phyloP scores from a whole-genome alignment of 768 basidiomycete genomes.

The Leucogyrophana mollusca region DNA sequence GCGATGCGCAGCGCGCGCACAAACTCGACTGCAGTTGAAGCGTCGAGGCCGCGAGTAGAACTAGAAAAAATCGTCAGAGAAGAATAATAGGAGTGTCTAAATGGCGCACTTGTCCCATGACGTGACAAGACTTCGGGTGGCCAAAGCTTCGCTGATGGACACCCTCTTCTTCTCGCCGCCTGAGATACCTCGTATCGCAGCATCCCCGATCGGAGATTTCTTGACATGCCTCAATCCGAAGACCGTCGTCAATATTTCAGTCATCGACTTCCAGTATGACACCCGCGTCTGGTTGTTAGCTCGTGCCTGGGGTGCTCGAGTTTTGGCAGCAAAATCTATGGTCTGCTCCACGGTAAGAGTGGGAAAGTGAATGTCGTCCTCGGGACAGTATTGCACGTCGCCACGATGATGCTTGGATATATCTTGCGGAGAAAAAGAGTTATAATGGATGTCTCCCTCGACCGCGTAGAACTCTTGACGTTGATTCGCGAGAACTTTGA shows the following conservation, averaged over 20 bases:
- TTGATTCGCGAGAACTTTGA: constrained; percentile 80
- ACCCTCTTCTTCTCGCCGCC: constrained; percentile 86
- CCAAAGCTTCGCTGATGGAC: constrained; percentile 70
- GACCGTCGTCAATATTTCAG: constrained; percentile 58
- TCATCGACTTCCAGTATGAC: constrained; percentile 14
- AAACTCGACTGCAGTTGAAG: constrained; percentile 74
- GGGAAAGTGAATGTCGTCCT: constrained; percentile 86
- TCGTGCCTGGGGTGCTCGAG: constrained; percentile 62
- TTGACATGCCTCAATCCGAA: constrained; percentile 77
- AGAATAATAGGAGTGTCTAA: background rate
- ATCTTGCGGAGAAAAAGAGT: constrained; percentile 66
- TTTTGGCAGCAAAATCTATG: constrained; percentile 64
- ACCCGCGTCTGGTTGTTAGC: constrained; percentile 39
- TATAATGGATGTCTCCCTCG: constrained; percentile 72
- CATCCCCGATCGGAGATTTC: constrained; percentile 79
- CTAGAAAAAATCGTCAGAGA: constrained; percentile 33
- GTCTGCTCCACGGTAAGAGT: constrained; percentile 81
- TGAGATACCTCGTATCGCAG: constrained; percentile 67
- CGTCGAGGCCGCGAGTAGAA: constrained; percentile 63
- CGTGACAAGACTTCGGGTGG: constrained; percentile 54
- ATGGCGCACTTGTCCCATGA: constrained; percentile 64
- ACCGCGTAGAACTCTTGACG: constrained; percentile 66
- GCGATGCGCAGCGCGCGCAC: constrained; percentile 66
- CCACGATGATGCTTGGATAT: constrained; percentile 69
- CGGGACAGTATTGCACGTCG: constrained; percentile 78